Percentiles rank a stretch among this genome's conserved stretches.
These are phyloP conservation scores for Articulospora tetracladia DNA, from an alignment of 495 filamentous ascomycete species.

Conservation along the genomic window DNA sequence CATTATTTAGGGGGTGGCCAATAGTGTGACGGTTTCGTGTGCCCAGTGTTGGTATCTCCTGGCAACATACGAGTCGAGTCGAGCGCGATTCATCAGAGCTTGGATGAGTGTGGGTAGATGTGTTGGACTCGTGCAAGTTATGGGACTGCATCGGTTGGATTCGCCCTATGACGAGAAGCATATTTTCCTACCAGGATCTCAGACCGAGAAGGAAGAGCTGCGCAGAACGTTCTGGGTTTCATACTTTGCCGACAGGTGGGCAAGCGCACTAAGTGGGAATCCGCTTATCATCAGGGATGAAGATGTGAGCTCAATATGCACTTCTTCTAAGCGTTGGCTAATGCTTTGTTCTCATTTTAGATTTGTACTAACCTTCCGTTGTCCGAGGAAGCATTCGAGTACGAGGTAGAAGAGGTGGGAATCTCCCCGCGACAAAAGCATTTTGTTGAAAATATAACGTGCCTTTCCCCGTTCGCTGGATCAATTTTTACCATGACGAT, in stretches of 20 bases:
- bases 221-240: constrained; percentile 89
- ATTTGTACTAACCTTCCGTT: constrained; percentile 80
- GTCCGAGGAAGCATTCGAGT: constrained; percentile 75
- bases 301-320: constrained; percentile 42
- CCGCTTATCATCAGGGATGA: constrained; percentile 85
- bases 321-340: neutral
- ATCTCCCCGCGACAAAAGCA: constrained; percentile 65
- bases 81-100: constrained; percentile 91
- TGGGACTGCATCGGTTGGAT: constrained; percentile 85
- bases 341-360: neutral
- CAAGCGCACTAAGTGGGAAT: constrained; percentile 96
- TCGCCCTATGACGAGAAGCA: constrained; percentile 57
- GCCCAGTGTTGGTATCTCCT: constrained; percentile 78
- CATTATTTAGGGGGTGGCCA: constrained; percentile 30
- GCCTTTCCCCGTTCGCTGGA: constrained; percentile 71
- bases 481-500: constrained; percentile 76
- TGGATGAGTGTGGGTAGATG: constrained; percentile 85
- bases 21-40: constrained; percentile 54
- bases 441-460: constrained; percentile 57
- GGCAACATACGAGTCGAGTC: constrained; percentile 81
- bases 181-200: constrained; percentile 70
- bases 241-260: constrained; percentile 82
- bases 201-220: constrained; percentile 88
- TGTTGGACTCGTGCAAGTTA: constrained; percentile 76
- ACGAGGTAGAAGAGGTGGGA: constrained; percentile 64